Evolutionary conservation across 106 monocot species (phyloP).

Genomic region (Posidonia australis): DNA sequence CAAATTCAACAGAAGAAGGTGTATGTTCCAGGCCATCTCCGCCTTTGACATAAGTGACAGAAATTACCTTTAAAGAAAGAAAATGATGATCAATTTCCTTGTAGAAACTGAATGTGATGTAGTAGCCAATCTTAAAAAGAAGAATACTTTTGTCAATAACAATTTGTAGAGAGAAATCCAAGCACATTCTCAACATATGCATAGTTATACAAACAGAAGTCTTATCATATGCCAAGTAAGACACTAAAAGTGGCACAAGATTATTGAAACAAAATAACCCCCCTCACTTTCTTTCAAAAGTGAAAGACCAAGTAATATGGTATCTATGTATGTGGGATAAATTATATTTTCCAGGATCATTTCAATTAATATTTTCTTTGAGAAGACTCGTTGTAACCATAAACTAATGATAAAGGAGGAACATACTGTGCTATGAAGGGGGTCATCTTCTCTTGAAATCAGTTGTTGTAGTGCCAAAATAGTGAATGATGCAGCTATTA

Average conservation of each 20-base stretch:
- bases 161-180: too few relatives aligned
- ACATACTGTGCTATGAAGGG: constrained; percentile 12
- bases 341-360: too few relatives aligned
- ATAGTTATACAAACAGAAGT: too few relatives aligned
- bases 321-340: too few relatives aligned
- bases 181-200: too few relatives aligned
- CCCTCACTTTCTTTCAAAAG: too few relatives aligned
- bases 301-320: too few relatives aligned
- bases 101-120: background rate
- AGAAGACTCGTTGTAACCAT: background rate
- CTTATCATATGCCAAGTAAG: too few relatives aligned
- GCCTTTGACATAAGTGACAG: constrained; percentile 14
- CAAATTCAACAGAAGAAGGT: constrained; percentile 15
- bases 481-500: constrained; percentile 57
- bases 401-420: background rate
- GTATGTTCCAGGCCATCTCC: background rate
- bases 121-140: too few relatives aligned
- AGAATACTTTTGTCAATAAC: too few relatives aligned
- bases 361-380: background rate
- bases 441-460: constrained; percentile 42
- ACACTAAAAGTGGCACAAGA: too few relatives aligned
- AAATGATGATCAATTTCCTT: background rate
- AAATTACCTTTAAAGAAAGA: constrained; percentile 7
- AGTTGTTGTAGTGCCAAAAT: constrained; percentile 69
- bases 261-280: too few relatives aligned